Percentiles rank a stretch among this genome's conserved stretches.
These are phyloP conservation scores for Exserohilum turcica DNA, from an alignment of 2,329 filamentous ascomycete genomes.

Conservation along the genomic window DNA sequence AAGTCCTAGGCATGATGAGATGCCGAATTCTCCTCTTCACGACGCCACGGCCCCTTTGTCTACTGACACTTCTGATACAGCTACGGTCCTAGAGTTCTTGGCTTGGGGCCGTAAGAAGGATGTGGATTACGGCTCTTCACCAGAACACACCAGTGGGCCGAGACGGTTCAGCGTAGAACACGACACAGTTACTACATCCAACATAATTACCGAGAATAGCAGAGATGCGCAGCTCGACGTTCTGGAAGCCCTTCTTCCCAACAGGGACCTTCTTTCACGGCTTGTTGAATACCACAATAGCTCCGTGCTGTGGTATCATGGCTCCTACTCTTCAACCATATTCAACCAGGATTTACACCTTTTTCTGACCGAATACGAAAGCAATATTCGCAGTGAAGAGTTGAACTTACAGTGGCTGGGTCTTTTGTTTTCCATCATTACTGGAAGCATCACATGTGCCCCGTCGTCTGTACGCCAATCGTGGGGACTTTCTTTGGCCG, in stretches of 20 bases:
- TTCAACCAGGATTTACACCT: constrained; percentile 4
- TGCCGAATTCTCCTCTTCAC: not conserved
- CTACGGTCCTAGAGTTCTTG: constrained; percentile 55
- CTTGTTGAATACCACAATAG: constrained; percentile 46
- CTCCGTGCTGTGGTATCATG: constrained; percentile 48
- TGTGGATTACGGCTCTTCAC: constrained; percentile 15
- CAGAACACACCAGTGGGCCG: constrained; percentile 20
- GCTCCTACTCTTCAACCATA: constrained; percentile 39
- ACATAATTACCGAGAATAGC: constrained; percentile 7
- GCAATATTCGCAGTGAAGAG: constrained; percentile 38
- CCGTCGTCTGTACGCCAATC: constrained; percentile 28
- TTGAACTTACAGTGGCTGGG: constrained; percentile 53
- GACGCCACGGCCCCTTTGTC: not conserved
- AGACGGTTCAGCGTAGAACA: constrained; percentile 3
- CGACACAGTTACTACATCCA: not conserved
- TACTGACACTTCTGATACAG: constrained; percentile 42
- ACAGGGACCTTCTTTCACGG: constrained; percentile 6
- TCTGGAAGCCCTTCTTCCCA: constrained; percentile 42
- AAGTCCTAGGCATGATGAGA: constrained; percentile 16
- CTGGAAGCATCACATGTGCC: constrained; percentile 50
- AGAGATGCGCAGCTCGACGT: constrained; percentile 29
- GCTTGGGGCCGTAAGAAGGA: constrained; percentile 57
- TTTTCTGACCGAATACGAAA: constrained; percentile 36
- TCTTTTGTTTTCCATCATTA: constrained; percentile 51
- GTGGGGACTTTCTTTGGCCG: constrained; percentile 51